Evolutionary conservation across 257 asterid genomes (phyloP).

Genomic region (Solanum appendiculatum): DNA sequence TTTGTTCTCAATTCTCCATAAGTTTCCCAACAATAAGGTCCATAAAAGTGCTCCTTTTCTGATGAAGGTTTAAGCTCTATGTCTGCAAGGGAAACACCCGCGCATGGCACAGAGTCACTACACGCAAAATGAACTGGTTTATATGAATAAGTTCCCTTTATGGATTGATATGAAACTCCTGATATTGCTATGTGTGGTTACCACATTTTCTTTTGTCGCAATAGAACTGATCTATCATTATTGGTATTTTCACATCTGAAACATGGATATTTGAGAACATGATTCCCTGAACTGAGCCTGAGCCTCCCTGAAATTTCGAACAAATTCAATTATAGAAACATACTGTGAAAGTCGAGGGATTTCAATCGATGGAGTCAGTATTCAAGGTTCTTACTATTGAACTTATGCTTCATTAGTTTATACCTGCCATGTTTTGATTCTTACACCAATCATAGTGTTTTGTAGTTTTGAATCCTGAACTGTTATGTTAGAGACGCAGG

Average conservation of each 20-base stretch:
- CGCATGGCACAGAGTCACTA: slow-evolving; percentile 31
- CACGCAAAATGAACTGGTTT: slow-evolving; percentile 29
- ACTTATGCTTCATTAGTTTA: background rate
- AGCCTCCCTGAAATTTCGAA: slow-evolving; percentile 27
- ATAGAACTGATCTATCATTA: slow-evolving; percentile 41
- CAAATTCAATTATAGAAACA: background rate
- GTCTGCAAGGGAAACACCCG: slow-evolving; percentile 18
- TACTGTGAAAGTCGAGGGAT: background rate
- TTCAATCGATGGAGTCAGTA: background rate
- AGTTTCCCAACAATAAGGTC: slow-evolving; percentile 35
- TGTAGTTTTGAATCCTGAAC: slow-evolving; percentile 29
- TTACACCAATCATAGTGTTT: slow-evolving; percentile 22
- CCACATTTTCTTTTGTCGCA: slow-evolving; percentile 23
- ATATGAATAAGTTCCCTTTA: slow-evolving; percentile 31
- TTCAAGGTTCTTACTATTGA: background rate
- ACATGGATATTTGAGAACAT: slow-evolving; percentile 31
- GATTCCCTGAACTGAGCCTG: slow-evolving; percentile 28
- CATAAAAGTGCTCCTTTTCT: background rate
- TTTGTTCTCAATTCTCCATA: slow-evolving; percentile 24
- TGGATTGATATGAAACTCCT: slow-evolving; percentile 22
- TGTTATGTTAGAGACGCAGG: slow-evolving; percentile 34
- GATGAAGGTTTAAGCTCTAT: slow-evolving; percentile 9
- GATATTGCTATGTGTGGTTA: slow-evolving; percentile 29
- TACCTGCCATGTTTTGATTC: slow-evolving; percentile 56
- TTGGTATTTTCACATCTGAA: slow-evolving; percentile 26